Conservation (phyloP, 2,329 filamentous ascomycete genomes). For the Stagonosporopsis rhizophila region DNA sequence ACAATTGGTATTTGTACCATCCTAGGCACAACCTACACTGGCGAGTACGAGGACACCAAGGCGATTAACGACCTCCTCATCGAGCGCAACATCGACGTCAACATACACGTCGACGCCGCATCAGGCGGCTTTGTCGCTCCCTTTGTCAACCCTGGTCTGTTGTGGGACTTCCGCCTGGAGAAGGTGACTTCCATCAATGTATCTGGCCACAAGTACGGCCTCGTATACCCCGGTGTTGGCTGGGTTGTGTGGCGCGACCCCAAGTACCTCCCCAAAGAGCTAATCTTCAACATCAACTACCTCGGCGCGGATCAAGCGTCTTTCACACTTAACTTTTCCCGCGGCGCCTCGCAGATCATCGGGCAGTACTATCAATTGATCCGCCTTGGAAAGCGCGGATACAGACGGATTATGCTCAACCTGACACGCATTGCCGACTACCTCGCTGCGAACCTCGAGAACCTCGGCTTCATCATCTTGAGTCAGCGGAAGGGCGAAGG, state of each 20-base stretch:
- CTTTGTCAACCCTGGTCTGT: constrained; percentile 81
- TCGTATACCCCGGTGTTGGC: constrained; percentile 85
- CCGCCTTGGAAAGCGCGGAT: constrained; percentile 89
- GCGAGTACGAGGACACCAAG: constrained; percentile 91
- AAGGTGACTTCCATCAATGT: constrained; percentile 94
- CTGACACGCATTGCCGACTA: constrained; percentile 90
- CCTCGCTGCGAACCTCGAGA: constrained; percentile 74
- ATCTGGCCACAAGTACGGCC: constrained; percentile 86
- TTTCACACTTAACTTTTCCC: constrained; percentile 97
- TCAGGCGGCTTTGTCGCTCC: constrained; percentile 92
- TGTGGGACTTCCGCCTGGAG: constrained; percentile 91
- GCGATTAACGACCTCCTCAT: constrained; percentile 86
- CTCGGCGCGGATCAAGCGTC: constrained; percentile 93
- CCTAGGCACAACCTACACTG: constrained; percentile 91
- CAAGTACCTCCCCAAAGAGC: constrained; percentile 75
- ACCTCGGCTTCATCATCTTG: constrained; percentile 86
- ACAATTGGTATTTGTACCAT: constrained; percentile 91
- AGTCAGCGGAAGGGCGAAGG: constrained; percentile 78
- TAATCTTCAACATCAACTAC: constrained; percentile 99
- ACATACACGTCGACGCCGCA: constrained; percentile 93
- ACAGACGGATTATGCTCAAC: constrained; percentile 92
- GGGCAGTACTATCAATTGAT: constrained; percentile 98
- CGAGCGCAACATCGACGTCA: constrained; percentile 75
- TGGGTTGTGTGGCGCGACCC: constrained; percentile 89
- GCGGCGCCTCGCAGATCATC: constrained; percentile 92